These are phyloP conservation scores for Cryptococcus maquisensis DNA, from an alignment of 1,284 basidiomycete species.

Conservation along the genomic window DNA sequence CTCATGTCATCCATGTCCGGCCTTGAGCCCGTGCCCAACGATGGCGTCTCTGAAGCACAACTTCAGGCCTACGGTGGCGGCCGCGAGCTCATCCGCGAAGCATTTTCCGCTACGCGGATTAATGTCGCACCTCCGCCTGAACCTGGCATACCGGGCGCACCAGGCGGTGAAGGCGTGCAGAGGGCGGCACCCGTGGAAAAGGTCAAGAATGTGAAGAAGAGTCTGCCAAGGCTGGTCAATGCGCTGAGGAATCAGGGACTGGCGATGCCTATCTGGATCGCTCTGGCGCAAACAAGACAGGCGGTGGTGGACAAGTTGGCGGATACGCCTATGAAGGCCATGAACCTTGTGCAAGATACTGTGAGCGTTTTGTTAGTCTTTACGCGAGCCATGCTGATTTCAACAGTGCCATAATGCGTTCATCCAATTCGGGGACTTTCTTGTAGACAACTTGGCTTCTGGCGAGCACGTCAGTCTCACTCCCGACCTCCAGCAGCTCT, in stretches of 20 bases:
- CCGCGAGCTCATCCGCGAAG: constrained; percentile 75
- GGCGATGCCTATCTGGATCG: constrained; percentile 76
- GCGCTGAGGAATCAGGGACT: constrained; percentile 66
- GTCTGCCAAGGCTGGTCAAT: constrained; percentile 59
- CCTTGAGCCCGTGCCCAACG: constrained; percentile 79
- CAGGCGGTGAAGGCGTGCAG: neutral
- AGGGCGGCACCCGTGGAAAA: constrained; percentile 28
- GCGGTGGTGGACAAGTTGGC: constrained; percentile 30
- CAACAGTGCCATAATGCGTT: constrained; percentile 52
- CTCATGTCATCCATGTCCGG: constrained; percentile 94
- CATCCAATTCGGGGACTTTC: constrained; percentile 55
- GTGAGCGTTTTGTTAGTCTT: constrained; percentile 48
- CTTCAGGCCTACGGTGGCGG: constrained; percentile 87
- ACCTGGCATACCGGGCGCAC: constrained; percentile 14
- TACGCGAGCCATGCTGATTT: neutral
- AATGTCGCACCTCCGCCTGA: constrained; percentile 33
- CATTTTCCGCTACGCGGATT: constrained; percentile 53
- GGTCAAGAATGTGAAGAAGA: constrained; percentile 34
- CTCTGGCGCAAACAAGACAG: constrained; percentile 75
- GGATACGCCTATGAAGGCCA: constrained; percentile 31
- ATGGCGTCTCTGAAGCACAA: constrained; percentile 72
- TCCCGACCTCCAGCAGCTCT: constrained; percentile 68
- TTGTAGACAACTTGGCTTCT: constrained; percentile 45
- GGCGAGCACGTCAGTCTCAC: constrained; percentile 47
- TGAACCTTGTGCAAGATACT: constrained; percentile 80